phyloP scores from a whole-genome alignment of 2,329 filamentous ascomycete genomes.

The Ceratocystis ficicola region DNA sequence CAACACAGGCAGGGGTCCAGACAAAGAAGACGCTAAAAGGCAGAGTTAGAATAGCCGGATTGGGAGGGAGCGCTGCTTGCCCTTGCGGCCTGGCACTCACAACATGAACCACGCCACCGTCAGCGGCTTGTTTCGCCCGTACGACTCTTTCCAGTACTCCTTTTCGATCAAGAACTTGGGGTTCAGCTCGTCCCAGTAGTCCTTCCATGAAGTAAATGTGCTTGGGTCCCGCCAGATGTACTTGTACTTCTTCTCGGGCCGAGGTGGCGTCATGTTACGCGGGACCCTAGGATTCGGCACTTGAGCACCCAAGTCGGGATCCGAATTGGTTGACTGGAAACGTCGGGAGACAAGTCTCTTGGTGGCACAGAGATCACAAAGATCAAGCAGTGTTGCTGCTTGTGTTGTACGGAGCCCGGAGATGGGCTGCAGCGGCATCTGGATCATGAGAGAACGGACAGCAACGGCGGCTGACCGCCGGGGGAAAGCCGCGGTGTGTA shows the following conservation, averaged over 20 bases:
- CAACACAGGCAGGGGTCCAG: conserved; percentile 6
- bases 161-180: conserved; percentile 19
- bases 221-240: conserved; percentile 14
- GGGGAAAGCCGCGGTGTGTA: not conserved
- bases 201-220: conserved; percentile 11
- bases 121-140: conserved; percentile 10
- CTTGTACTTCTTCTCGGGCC: conserved; percentile 15
- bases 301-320: not conserved
- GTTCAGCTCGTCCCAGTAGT: conserved; percentile 16
- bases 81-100: conserved; percentile 8
- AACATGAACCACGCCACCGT: conserved; percentile 17
- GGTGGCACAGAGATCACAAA: not conserved
- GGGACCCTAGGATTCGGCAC: conserved; percentile 16
- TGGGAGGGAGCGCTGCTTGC: not conserved
- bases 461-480: not conserved
- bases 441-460: not conserved
- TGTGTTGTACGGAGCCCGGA: not conserved
- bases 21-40: conserved; percentile 8
- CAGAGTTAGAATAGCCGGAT: not conserved
- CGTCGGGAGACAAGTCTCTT: not conserved
- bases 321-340: conserved; percentile 11
- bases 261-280: not conserved
- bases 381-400: not conserved
- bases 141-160: conserved; percentile 19
- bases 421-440: conserved; percentile 2